Evolutionary conservation across 768 basidiomycete genomes (phyloP).

Genomic region (Pleurotus platypus): DNA sequence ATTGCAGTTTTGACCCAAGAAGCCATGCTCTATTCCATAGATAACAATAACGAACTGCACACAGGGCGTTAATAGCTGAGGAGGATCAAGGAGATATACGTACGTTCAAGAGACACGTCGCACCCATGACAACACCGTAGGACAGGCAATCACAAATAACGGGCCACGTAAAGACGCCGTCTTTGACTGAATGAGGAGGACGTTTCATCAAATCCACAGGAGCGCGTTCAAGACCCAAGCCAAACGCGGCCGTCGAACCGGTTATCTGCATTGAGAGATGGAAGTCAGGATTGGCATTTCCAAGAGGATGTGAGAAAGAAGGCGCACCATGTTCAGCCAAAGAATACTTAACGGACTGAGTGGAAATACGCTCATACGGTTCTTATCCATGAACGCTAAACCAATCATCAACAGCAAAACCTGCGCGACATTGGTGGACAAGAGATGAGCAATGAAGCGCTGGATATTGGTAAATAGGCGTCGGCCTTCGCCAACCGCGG

Average conservation of each 20-base stretch:
- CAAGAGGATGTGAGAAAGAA: background rate
- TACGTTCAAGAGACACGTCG: slow-evolving; percentile 27
- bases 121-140: slow-evolving; percentile 35
- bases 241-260: slow-evolving; percentile 52
- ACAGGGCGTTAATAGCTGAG: background rate
- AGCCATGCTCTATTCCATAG: slow-evolving; percentile 28
- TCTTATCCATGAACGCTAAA: slow-evolving; percentile 49
- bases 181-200: slow-evolving; percentile 35
- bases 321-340: slow-evolving; percentile 47
- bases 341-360: slow-evolving; percentile 50
- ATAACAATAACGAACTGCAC: slow-evolving; percentile 33
- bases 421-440: slow-evolving; percentile 52
- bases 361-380: slow-evolving; percentile 49
- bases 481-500: slow-evolving; percentile 54
- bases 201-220: slow-evolving; percentile 46
- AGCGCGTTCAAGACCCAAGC: slow-evolving; percentile 49
- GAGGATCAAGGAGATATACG: slow-evolving; percentile 8
- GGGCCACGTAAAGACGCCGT: slow-evolving; percentile 35
- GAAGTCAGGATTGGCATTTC: background rate
- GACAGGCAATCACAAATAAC: slow-evolving; percentile 33
- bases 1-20: slow-evolving; percentile 30
- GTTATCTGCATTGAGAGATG: slow-evolving; percentile 21
- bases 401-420: slow-evolving; percentile 53
- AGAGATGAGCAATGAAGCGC: slow-evolving; percentile 51
- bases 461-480: slow-evolving; percentile 57